These are phyloP conservation scores for Blumeria hordei DNA, from an alignment of 2,329 filamentous ascomycete genomes.

Conservation along the genomic window DNA sequence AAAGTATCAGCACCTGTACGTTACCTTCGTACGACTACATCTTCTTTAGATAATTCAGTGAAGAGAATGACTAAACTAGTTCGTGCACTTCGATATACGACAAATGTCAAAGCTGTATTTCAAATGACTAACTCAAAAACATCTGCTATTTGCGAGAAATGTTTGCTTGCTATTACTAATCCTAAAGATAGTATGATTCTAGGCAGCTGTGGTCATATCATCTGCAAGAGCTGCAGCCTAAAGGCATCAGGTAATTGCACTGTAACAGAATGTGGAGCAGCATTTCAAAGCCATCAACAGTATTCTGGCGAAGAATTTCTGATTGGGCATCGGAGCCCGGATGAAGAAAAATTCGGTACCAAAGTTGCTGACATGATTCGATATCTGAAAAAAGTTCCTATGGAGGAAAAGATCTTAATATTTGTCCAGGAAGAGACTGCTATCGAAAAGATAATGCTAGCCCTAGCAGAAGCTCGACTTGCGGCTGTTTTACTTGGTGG, in stretches of 20 bases:
- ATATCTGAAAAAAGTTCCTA: constrained; percentile 18
- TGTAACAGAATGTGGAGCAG: constrained; percentile 1
- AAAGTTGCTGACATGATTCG: constrained; percentile 24
- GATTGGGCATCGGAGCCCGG: background rate
- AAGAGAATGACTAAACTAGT: background rate
- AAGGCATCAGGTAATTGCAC: background rate
- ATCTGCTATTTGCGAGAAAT: background rate
- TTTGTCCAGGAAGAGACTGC: constrained; percentile 28
- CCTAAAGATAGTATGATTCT: constrained; percentile 17
- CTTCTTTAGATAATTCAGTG: background rate
- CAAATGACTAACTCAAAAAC: background rate
- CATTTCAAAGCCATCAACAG: background rate
- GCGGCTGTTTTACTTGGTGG: constrained; percentile 16
- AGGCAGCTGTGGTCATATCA: constrained; percentile 24
- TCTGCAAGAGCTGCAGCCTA: constrained; percentile 17
- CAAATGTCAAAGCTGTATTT: background rate
- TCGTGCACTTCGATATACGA: background rate
- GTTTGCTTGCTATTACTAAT: background rate
- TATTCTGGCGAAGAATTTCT: background rate
- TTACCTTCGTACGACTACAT: background rate
- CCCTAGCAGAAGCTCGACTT: constrained; percentile 15
- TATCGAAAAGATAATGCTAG: constrained; percentile 16
- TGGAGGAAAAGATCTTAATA: constrained; percentile 25
- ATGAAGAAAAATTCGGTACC: constrained; percentile 16
- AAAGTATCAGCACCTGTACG: background rate